phyloP scores from a whole-genome alignment of 805 yeast genomes.

The Komagataella mondaviorum region DNA sequence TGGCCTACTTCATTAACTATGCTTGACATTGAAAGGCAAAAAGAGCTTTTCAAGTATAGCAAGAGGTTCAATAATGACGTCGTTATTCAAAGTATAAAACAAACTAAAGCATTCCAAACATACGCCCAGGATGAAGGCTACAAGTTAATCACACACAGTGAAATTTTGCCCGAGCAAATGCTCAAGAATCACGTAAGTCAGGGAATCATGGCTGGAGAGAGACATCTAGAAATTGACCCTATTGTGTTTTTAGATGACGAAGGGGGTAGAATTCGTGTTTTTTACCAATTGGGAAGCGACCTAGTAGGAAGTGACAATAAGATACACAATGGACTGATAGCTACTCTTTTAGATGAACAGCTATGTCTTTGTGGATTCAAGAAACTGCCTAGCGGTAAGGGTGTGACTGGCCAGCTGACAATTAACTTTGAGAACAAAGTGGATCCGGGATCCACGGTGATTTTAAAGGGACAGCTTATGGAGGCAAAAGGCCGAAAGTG shows the following conservation, averaged over 20 bases:
- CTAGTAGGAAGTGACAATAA: slow-evolving; percentile 58
- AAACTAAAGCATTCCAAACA: not conserved
- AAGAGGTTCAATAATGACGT: not conserved
- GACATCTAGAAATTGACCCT: slow-evolving; percentile 66
- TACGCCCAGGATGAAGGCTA: slow-evolving; percentile 10
- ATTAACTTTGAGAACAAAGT: slow-evolving; percentile 52
- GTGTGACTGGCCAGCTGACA: slow-evolving; percentile 75
- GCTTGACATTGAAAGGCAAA: not conserved
- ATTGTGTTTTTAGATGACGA: slow-evolving; percentile 39
- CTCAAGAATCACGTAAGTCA: slow-evolving; percentile 51
- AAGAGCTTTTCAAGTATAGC: not conserved
- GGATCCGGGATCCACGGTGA: slow-evolving; percentile 47
- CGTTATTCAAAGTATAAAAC: not conserved
- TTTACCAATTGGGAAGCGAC: slow-evolving; percentile 58
- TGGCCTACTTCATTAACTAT: slow-evolving; percentile 11
- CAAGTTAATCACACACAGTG: slow-evolving; percentile 20
- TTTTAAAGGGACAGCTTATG: slow-evolving; percentile 52
- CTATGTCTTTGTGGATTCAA: slow-evolving; percentile 81
- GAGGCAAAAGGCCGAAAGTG: slow-evolving; percentile 72
- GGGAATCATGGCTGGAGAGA: slow-evolving; percentile 58
- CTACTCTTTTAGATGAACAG: slow-evolving; percentile 75
- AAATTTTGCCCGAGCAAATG: slow-evolving; percentile 44
- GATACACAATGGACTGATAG: slow-evolving; percentile 70
- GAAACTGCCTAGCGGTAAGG: slow-evolving; percentile 62
- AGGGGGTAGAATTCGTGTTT: slow-evolving; percentile 42